Evolutionary conservation across 371 early-diverging fungal species (phyloP).

Genomic region (Syncephalastrum monosporum): DNA sequence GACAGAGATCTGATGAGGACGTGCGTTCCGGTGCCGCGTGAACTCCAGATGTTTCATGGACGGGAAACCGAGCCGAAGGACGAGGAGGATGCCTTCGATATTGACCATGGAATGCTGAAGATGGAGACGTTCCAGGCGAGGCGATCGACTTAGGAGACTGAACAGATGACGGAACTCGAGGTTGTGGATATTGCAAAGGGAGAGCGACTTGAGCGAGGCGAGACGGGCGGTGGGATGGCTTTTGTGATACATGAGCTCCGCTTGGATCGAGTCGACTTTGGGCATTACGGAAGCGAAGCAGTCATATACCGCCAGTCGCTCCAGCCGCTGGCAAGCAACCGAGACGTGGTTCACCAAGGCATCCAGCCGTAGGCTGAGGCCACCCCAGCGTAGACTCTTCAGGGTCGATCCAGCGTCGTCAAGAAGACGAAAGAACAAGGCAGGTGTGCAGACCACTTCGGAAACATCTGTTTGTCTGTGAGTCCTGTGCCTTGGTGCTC

Average conservation of each 20-base stretch:
- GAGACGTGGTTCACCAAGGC: slow-evolving; percentile 23
- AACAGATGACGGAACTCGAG: not conserved
- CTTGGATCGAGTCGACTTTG: slow-evolving; percentile 13
- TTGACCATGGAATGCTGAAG: not conserved
- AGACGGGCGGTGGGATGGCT: not conserved
- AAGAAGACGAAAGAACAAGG: slow-evolving; percentile 16
- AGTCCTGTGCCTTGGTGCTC: not conserved
- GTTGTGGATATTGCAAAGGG: slow-evolving; percentile 3
- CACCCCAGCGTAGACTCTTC: slow-evolving; percentile 20
- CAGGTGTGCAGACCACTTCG: slow-evolving; percentile 22
- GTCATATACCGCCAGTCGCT: slow-evolving; percentile 17
- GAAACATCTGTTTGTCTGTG: slow-evolving; percentile 15
- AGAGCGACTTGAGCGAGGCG: not conserved
- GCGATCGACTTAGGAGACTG: slow-evolving; percentile 6
- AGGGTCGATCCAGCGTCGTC: slow-evolving; percentile 16
- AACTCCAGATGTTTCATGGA: not conserved
- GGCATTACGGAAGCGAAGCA: slow-evolving; percentile 21
- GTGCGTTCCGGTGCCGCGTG: slow-evolving; percentile 5
- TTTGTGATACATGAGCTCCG: slow-evolving; percentile 11
- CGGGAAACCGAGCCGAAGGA: not conserved
- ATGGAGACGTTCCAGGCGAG: not conserved
- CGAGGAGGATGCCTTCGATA: not conserved
- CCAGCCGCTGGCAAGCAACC: slow-evolving; percentile 16
- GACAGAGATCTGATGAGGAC: not conserved
- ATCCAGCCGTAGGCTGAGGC: slow-evolving; percentile 22